phyloP scores from a whole-genome alignment of 495 filamentous ascomycete genomes.

The Astrothelium subdiscretum region DNA sequence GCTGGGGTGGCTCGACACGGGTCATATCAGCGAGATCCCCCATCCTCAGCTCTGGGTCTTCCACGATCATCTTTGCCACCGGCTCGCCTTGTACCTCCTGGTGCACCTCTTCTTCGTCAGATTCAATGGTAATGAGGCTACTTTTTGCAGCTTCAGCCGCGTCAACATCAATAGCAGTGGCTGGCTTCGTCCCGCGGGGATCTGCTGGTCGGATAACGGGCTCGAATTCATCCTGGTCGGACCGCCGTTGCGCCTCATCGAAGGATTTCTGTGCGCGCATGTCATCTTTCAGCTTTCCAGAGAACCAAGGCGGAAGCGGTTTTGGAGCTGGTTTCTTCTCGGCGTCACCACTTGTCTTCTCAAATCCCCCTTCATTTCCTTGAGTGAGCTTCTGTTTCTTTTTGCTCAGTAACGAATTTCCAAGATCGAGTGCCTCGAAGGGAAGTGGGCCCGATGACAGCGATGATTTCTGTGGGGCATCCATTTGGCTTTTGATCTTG shows the following conservation, averaged over 20 bases:
- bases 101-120: constrained; percentile 35
- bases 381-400: constrained; percentile 37
- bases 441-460: constrained; percentile 72
- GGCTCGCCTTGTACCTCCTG: not conserved
- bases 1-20: constrained; percentile 31
- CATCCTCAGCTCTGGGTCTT: constrained; percentile 26
- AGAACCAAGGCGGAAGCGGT: constrained; percentile 83
- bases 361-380: constrained; percentile 59
- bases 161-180: constrained; percentile 24
- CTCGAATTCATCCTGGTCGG: not conserved
- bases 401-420: constrained; percentile 42
- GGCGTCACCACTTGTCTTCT: constrained; percentile 32
- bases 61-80: constrained; percentile 35
- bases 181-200: not conserved
- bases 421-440: constrained; percentile 74
- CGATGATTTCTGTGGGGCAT: constrained; percentile 28
- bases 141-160: constrained; percentile 10
- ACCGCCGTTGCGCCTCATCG: constrained; percentile 20
- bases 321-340: constrained; percentile 26
- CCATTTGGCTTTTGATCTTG: not conserved
- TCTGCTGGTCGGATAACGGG: not conserved
- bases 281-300: constrained; percentile 30
- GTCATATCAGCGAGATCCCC: constrained; percentile 32
- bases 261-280: constrained; percentile 25
- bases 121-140: constrained; percentile 23